A percentile compares a stretch with the other conserved stretches of the same genome.
Conservation (phyloP, 768 basidiomycete species). For the Suillus luteus region DNA sequence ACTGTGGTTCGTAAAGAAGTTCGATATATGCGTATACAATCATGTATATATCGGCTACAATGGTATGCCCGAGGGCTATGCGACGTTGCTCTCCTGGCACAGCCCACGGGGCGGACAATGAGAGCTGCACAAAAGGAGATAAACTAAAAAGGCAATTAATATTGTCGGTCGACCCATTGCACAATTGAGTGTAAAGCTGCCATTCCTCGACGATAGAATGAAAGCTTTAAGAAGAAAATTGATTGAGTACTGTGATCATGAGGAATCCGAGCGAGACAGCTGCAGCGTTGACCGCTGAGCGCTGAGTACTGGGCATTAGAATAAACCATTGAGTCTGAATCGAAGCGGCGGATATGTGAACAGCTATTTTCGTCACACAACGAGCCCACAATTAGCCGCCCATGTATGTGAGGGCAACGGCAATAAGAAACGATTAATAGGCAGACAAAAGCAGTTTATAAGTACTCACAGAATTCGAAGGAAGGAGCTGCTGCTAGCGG, state of each 20-base stretch:
- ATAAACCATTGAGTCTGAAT: too few relatives aligned
- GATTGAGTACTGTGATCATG: neutral
- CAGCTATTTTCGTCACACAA: too few relatives aligned
- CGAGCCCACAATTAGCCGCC: too few relatives aligned
- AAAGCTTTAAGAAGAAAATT: neutral
- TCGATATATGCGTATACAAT: constrained; percentile 15
- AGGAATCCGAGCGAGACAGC: too few relatives aligned
- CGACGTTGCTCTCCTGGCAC: neutral
- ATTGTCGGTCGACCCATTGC: neutral
- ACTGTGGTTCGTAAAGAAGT: constrained; percentile 3
- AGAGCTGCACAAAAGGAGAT: neutral
- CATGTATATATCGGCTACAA: neutral
- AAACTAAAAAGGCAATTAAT: neutral
- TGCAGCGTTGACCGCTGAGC: too few relatives aligned
- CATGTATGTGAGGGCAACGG: too few relatives aligned
- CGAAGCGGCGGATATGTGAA: too few relatives aligned
- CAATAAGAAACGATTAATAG: too few relatives aligned
- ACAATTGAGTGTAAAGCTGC: neutral
- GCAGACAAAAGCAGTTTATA: too few relatives aligned
- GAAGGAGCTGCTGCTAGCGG: too few relatives aligned
- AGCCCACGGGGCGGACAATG: constrained; percentile 7
- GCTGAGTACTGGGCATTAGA: too few relatives aligned
- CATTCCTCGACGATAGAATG: neutral
- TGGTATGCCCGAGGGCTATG: constrained; percentile 4
- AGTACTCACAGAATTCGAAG: too few relatives aligned